Conservation (phyloP, 495 filamentous ascomycete species). For the Penicillium coprophilum region DNA sequence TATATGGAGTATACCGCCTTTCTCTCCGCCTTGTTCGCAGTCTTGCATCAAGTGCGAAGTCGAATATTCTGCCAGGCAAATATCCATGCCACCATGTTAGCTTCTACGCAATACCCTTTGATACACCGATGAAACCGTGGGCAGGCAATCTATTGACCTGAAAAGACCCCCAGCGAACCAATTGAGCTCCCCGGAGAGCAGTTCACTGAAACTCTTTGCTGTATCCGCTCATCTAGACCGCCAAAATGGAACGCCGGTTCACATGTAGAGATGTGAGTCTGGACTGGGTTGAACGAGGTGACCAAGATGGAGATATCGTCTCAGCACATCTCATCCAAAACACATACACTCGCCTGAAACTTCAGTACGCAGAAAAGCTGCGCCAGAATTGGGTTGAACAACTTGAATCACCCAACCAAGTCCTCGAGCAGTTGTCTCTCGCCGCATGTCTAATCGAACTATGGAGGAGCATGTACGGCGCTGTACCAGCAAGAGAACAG, state of each 20-base stretch:
- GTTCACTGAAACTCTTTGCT: not conserved
- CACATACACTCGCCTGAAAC: slow-evolving; percentile 78
- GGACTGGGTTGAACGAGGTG: not conserved
- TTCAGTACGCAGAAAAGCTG: slow-evolving; percentile 66
- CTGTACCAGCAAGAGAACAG: slow-evolving; percentile 24
- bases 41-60: not conserved
- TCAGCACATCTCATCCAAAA: slow-evolving; percentile 73
- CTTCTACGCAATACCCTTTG: not conserved
- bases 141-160: not conserved
- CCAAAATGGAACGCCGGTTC: slow-evolving; percentile 1
- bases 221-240: not conserved
- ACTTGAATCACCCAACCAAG: slow-evolving; percentile 87
- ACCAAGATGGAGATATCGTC: slow-evolving; percentile 59
- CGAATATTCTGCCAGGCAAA: slow-evolving; percentile 5
- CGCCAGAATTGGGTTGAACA: slow-evolving; percentile 74
- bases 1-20: not conserved
- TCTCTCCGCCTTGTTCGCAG: not conserved
- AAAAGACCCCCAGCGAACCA: not conserved
- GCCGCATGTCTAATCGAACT: slow-evolving; percentile 92
- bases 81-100: not conserved
- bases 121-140: not conserved
- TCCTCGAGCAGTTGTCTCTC: slow-evolving; percentile 92
- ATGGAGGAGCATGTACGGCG: slow-evolving; percentile 80
- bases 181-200: not conserved
- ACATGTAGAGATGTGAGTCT: slow-evolving; percentile 5